phyloP scores from a whole-genome alignment of 768 basidiomycete genomes.

The Cubamyces sp. region DNA sequence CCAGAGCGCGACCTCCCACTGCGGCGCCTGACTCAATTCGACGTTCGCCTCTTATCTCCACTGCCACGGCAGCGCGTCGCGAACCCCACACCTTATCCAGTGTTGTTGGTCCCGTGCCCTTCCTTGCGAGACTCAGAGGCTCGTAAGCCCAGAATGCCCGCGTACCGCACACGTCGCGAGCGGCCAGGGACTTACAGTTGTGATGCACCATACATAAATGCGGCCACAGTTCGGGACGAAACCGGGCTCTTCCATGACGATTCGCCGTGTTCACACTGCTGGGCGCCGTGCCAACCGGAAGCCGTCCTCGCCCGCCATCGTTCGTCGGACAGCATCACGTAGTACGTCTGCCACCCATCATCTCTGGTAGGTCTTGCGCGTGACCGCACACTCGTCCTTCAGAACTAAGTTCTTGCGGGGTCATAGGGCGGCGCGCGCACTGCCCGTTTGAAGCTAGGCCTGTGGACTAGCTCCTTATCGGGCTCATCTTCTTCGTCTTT shows the following conservation, averaged over 20 bases:
- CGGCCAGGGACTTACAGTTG: neutral
- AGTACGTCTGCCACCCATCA: neutral
- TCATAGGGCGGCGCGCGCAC: too few species aligned
- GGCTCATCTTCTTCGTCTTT: too few species aligned
- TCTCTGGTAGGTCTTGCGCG: neutral
- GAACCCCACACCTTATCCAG: too few species aligned
- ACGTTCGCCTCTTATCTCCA: too few species aligned
- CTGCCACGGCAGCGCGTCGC: too few species aligned
- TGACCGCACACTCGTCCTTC: neutral
- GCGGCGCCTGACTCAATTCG: too few species aligned
- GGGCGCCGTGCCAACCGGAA: slow-evolving; percentile 8
- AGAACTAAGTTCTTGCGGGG: neutral
- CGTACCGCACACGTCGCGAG: neutral
- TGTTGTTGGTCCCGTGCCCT: too few species aligned
- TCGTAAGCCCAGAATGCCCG: neutral
- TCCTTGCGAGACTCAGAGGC: too few species aligned
- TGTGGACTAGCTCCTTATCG: too few species aligned
- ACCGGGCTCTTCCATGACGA: slow-evolving; percentile 6
- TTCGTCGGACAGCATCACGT: neutral
- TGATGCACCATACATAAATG: slow-evolving; percentile 1
- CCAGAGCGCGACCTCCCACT: too few species aligned
- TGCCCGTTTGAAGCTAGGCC: too few species aligned
- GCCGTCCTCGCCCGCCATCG: neutral
- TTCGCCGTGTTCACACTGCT: neutral
- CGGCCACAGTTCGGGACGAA: slow-evolving; percentile 16